A percentile compares a stretch with the other conserved stretches of the same genome.
These are phyloP conservation scores for Beta macrorhiza DNA, from an alignment of 179 eudicot genomes.

Conservation along the genomic window DNA sequence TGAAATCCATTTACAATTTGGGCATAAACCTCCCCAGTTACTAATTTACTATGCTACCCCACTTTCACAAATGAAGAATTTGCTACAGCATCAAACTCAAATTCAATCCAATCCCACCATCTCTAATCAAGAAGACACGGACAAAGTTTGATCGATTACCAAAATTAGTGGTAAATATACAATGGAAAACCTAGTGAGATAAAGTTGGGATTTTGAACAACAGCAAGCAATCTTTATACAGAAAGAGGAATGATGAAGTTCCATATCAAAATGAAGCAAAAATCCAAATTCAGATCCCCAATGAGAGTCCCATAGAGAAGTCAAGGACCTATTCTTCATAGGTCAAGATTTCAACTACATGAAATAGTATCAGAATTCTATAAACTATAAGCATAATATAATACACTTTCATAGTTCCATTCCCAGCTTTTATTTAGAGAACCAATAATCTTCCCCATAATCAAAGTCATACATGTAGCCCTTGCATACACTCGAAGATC, in stretches of 20 bases:
- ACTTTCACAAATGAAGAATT: neutral
- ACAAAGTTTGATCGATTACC: neutral
- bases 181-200: neutral
- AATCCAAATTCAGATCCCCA: neutral
- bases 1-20: neutral
- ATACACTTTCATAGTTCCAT: too few relatives aligned
- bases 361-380: neutral
- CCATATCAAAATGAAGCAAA: neutral
- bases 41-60: neutral
- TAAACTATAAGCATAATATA: neutral
- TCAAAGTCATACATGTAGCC: too few relatives aligned
- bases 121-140: neutral
- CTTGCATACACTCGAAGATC: too few relatives aligned
- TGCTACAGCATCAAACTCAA: neutral
- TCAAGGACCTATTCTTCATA: neutral
- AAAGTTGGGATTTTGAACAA: neutral
- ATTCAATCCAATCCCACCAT: neutral
- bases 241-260: neutral
- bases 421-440: too few relatives aligned
- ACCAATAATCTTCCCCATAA: too few relatives aligned
- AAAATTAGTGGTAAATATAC: neutral
- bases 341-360: neutral
- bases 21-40: neutral
- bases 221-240: neutral
- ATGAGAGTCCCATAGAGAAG: neutral